phyloP scores from a whole-genome alignment of 2,329 filamentous ascomycete species.

The Penicillium sp. region DNA sequence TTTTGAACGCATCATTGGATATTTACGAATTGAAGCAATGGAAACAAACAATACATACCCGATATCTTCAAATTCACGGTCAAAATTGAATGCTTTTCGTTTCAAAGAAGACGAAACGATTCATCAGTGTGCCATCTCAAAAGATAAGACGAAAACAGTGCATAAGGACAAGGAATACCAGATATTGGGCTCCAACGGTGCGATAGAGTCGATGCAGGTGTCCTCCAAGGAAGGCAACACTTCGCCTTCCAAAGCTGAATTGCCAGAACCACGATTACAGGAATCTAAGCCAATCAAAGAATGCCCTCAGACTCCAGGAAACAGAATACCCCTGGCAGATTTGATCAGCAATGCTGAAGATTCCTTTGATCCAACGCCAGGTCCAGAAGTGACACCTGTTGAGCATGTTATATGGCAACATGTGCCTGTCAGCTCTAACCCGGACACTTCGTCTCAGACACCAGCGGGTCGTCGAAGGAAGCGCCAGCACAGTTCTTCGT shows the following conservation, averaged over 20 bases:
- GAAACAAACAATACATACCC: conserved; percentile 31
- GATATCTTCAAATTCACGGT: conserved; percentile 53
- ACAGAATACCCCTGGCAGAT: conserved; percentile 59
- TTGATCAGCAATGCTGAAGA: conserved; percentile 62
- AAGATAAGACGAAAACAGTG: conserved; percentile 23
- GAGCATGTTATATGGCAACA: conserved; percentile 62
- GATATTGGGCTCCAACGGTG: conserved; percentile 37
- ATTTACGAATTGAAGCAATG: conserved; percentile 24
- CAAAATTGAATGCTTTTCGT: conserved; percentile 57
- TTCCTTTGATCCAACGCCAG: conserved; percentile 48
- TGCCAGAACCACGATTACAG: conserved; percentile 15
- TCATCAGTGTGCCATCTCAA: conserved; percentile 20
- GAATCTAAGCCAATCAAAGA: conserved; percentile 35
- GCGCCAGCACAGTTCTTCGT: conserved; percentile 71
- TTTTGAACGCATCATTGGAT: conserved; percentile 18
- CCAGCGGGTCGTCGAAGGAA: conserved; percentile 56
- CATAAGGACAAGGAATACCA: conserved; percentile 50
- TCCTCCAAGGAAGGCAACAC: conserved; percentile 19
- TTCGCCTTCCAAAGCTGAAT: conserved; percentile 18
- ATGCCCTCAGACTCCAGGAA: conserved; percentile 59
- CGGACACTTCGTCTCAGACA: conserved; percentile 50
- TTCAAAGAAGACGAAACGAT: conserved; percentile 41
- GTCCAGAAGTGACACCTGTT: conserved; percentile 55
- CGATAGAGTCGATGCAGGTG: conserved; percentile 26
- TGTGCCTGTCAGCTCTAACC: conserved; percentile 43